phyloP scores from a whole-genome alignment of 331 rosid genomes.

The Telfairia occidentalis region DNA sequence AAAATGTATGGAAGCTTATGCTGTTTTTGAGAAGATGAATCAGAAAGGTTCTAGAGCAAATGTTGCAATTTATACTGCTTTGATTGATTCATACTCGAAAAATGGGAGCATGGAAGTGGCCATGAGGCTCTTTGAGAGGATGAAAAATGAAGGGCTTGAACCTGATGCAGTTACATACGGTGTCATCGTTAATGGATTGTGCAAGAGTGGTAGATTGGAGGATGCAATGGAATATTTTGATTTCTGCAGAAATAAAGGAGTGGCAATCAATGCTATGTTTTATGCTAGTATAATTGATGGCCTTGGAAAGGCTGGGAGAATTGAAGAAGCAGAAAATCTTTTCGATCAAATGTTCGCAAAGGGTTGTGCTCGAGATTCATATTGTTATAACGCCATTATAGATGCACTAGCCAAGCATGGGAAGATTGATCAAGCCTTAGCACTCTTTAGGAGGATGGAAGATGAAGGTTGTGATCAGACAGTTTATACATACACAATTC shows the following conservation, averaged over 20 bases:
- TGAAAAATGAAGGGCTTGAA: constrained; percentile 47
- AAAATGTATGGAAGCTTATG: constrained; percentile 48
- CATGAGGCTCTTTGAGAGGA: constrained; percentile 50
- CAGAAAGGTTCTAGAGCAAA: constrained; percentile 43
- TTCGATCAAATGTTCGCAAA: constrained; percentile 54
- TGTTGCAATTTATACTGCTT: constrained; percentile 57
- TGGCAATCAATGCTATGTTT: constrained; percentile 47
- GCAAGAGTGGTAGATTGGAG: constrained; percentile 65
- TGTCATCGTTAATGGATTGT: constrained; percentile 65
- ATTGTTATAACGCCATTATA: constrained; percentile 59
- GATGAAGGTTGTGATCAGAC: constrained; percentile 68
- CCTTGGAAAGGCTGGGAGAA: constrained; percentile 75
- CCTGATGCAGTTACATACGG: constrained; percentile 83
- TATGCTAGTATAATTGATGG: constrained; percentile 73
- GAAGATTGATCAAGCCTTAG: constrained; percentile 52
- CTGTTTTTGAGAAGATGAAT: constrained; percentile 52
- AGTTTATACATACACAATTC: constrained; percentile 62
- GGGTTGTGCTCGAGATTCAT: constrained; percentile 58
- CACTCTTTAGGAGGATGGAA: constrained; percentile 50
- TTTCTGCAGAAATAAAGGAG: constrained; percentile 34
- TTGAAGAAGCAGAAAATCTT: constrained; percentile 59
- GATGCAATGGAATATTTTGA: constrained; percentile 54
- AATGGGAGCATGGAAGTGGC: constrained; percentile 52
- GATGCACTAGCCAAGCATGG: constrained; percentile 60
- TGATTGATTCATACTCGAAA: constrained; percentile 62